Evolutionary conservation across 139 green algal species (phyloP), one percentile per base, ranked within the genome.

Genomic region (Protoeuglena noctilucae): DNA sequence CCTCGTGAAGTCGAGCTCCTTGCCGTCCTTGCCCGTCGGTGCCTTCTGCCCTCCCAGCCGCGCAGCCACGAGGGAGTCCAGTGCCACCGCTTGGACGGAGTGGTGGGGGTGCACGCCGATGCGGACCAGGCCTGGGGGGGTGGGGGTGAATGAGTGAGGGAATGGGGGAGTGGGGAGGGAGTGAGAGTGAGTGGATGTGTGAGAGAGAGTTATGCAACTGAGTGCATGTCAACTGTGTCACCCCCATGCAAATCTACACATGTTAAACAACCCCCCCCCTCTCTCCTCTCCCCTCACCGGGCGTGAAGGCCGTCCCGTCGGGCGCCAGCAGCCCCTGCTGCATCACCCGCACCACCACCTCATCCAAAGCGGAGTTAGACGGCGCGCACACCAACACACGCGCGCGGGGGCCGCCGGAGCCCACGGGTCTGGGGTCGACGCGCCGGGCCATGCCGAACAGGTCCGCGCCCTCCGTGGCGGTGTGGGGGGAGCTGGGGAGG

Each of bases 361-460:
- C 89, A 43, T 98, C 90, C 2, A 82, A 81, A 18, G 89, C 90
- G 14, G 86, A 85, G 57, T 98, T 98, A 45, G 71, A 87, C 34
- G 87, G 90, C 19, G 90, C 87, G 56, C 86, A 95, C 6, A 97
- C 80, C 34, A 95, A 72, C 28, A 97, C 75, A 54, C 82, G 70
- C 9, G 80, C 74, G 60, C 19, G 48, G 1, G 30, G 22, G 34
- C 34, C 34, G 34, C 34, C 34, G 34, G 34, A 12, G 9, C 9
- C 34, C 9, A 43, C 9, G 34, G 12, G 9, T 7, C 34, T 7
- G 9, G 9, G 7, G 9, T 7, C 12, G 34, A 43, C 34, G 34
- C 9, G 34, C 34, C 12, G 34, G 31, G 64, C 72, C 48, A 93
- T 22, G 25, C 41, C 31, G 4, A 24, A 19, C 53, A 51, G 5